These are phyloP conservation scores for Aspergillus sp. DNA, from an alignment of 2,329 filamentous ascomycete species.

Conservation along the genomic window DNA sequence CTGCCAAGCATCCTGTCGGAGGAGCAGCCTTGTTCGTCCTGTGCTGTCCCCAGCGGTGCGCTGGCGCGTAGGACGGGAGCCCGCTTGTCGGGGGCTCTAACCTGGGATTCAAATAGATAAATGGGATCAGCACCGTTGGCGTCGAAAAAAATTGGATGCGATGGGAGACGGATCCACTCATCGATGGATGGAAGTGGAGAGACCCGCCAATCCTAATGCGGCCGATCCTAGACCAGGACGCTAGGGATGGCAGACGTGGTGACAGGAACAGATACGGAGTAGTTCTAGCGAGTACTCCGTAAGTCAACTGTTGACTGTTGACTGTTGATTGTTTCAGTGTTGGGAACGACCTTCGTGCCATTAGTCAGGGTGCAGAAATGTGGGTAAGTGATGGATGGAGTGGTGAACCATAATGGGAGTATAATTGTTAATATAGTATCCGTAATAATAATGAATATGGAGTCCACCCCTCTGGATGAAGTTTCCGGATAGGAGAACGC, in stretches of 20 bases:
- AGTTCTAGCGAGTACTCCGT: too few species aligned
- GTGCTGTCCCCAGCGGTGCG: neutral
- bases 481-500: neutral
- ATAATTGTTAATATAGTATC: too few species aligned
- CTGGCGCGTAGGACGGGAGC: neutral
- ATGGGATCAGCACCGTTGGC: neutral
- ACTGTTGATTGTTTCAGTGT: too few species aligned
- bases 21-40: neutral
- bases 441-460: neutral
- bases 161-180: neutral
- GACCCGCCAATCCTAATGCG: neutral
- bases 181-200: neutral
- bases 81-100: neutral
- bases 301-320: too few species aligned
- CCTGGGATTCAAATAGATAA: neutral
- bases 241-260: neutral
- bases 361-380: neutral
- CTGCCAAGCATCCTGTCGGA: neutral
- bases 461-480: neutral
- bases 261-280: neutral
- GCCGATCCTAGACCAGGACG: neutral
- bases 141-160: neutral
- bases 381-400: neutral
- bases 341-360: neutral
- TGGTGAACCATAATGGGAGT: neutral